A percentile compares a stretch with the other conserved stretches of the same genome.
phyloP scores from a whole-genome alignment of 768 basidiomycete genomes.

The Daedalea quercina region DNA sequence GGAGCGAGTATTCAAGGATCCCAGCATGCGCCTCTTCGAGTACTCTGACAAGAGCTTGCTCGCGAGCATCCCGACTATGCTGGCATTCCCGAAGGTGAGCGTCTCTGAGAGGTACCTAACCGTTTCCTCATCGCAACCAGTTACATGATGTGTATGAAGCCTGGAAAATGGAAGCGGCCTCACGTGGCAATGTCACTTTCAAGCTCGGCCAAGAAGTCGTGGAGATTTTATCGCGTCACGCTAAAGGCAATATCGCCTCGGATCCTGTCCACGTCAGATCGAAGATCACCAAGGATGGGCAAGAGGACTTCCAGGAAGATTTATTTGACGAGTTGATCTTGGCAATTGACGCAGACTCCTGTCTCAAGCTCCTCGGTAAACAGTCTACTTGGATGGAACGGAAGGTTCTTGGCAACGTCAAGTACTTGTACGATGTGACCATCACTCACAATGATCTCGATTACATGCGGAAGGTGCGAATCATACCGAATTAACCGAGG shows the following conservation, averaged over 20 bases:
- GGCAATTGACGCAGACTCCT: conserved; percentile 37
- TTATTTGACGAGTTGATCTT: conserved; percentile 39
- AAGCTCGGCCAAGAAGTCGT: conserved; percentile 21
- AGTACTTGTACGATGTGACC: conserved; percentile 40
- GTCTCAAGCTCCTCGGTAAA: conserved; percentile 34
- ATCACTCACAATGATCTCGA: conserved; percentile 43
- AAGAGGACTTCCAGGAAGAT: conserved; percentile 17
- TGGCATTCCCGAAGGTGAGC: conserved; percentile 28
- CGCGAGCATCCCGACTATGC: conserved; percentile 29
- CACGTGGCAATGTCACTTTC: conserved; percentile 22
- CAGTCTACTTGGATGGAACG: conserved; percentile 32
- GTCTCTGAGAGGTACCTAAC: not conserved
- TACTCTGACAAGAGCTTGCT: conserved; percentile 26
- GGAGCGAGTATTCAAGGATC: conserved; percentile 30
- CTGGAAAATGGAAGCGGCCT: conserved; percentile 21
- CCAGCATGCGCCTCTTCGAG: conserved; percentile 29
- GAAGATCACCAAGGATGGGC: conserved; percentile 6
- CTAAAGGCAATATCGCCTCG: conserved; percentile 7
- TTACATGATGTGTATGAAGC: conserved; percentile 25
- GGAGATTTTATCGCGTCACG: conserved; percentile 16
- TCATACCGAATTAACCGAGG: not conserved
- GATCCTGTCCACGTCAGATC: conserved; percentile 19
- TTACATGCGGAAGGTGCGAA: conserved; percentile 39
- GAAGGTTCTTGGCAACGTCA: conserved; percentile 35
- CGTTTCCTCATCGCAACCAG: conserved; percentile 4